These are phyloP conservation scores for Puccinia coronata DNA, from an alignment of 1,284 basidiomycete species.

Conservation along the genomic window DNA sequence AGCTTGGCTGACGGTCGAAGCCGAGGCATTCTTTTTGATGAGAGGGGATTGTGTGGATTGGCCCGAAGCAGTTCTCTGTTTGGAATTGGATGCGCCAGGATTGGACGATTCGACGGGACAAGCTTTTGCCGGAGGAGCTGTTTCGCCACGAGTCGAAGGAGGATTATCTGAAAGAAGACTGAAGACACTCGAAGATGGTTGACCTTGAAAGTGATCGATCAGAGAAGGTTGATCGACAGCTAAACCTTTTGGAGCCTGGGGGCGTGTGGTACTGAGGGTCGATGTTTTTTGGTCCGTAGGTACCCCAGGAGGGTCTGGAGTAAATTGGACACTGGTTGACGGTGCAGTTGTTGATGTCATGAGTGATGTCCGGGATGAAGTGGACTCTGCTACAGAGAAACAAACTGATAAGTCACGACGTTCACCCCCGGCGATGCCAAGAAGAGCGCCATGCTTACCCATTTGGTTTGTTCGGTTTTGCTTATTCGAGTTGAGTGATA, in stretches of 20 bases:
- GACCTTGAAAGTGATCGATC: not conserved
- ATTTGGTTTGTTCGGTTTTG: constrained; percentile 16
- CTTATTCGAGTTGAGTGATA: not conserved
- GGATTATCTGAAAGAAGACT: not conserved
- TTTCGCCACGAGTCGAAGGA: not conserved
- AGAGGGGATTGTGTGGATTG: not conserved
- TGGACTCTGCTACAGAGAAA: not conserved
- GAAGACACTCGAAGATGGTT: not conserved
- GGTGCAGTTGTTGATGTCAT: not conserved
- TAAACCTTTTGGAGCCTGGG: not conserved
- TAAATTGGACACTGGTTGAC: not conserved
- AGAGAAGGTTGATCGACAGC: not conserved
- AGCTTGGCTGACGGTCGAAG: not conserved
- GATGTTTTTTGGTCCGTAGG: not conserved
- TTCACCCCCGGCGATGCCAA: constrained; percentile 24
- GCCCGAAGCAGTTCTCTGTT: not conserved
- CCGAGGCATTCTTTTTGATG: not conserved
- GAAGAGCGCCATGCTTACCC: constrained; percentile 14
- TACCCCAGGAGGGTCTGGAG: not conserved
- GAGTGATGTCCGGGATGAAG: not conserved
- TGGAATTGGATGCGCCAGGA: not conserved
- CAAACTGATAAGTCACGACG: not conserved
- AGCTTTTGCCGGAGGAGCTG: not conserved
- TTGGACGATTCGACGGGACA: not conserved
- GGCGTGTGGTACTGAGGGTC: not conserved